Evolutionary conservation across 2,329 filamentous ascomycete species (phyloP), one percentile per base, ranked within the genome.

Genomic region (Rhytidhysteron rufulum): DNA sequence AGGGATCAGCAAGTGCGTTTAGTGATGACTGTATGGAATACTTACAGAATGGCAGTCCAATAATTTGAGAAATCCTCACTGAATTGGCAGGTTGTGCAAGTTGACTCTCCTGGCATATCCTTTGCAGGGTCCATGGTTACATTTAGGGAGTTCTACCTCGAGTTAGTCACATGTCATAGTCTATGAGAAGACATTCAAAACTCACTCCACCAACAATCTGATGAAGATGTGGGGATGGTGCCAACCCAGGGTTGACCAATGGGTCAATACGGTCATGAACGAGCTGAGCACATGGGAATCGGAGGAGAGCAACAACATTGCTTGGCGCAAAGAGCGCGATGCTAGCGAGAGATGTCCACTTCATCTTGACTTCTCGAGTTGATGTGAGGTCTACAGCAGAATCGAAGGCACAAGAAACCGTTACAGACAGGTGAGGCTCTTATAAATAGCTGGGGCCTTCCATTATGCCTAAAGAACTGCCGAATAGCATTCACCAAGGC

Each of bases 211-310:
- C 54, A 31, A 58, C 51, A 22, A 58, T 55, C 34, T 58, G 55
- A 29, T 58, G 55, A 13, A 55, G 39, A 43, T 58, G 55, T 2
- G 53, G 45, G 2, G 52, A 54, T 11, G 55, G 52, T 13, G 22
- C 33, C 2, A 43, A 33, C 10, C 53, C 55, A 5, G 53, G 53
- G 31, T 57, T 49, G 17, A 58, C 53, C 13, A 58, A 41, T 0
- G 55, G 55, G 35, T 58, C 55, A n/a, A 58, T 43, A 21, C 55
- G 50, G 35, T 58, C 49, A n/a, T 50, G 42, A 15, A 55, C 52
- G 5, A 58, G 51, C 38, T 58, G 55, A 8, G 49, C 51, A 43
- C 55, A 58, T 35, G 48, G 48, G 34, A 58, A 57, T 13, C 55
- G 51, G 34, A 58, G 56, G 2, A 58, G 41, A 15, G 53, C 55